phyloP scores from a whole-genome alignment of 257 asterid genomes.

The Linaria vulgaris region DNA sequence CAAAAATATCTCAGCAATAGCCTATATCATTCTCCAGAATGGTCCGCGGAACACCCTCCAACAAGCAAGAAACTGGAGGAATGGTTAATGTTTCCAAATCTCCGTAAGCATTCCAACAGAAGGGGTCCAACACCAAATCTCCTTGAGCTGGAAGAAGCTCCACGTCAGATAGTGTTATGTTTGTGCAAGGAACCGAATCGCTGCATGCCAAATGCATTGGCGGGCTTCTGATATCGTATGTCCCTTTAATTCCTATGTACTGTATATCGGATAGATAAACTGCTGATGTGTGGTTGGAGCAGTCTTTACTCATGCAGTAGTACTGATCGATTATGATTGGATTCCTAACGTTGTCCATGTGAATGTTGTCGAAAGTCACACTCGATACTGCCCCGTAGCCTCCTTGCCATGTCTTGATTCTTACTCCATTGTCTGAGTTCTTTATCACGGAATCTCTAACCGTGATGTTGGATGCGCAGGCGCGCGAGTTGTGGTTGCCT shows the following conservation, averaged over 20 bases:
- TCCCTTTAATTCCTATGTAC: slow-evolving; percentile 51
- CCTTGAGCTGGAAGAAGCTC: slow-evolving; percentile 61
- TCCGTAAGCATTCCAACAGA: slow-evolving; percentile 65
- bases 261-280: slow-evolving; percentile 43
- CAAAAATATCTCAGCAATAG: slow-evolving; percentile 24
- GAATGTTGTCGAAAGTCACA: slow-evolving; percentile 45
- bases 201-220: slow-evolving; percentile 65
- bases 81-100: slow-evolving; percentile 34
- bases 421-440: slow-evolving; percentile 56
- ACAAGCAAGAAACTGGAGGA: slow-evolving; percentile 54
- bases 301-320: slow-evolving; percentile 44
- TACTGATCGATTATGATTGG: slow-evolving; percentile 66
- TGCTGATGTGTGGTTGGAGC: slow-evolving; percentile 47
- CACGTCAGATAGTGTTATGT: slow-evolving; percentile 52
- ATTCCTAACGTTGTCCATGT: slow-evolving; percentile 62
- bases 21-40: slow-evolving; percentile 31
- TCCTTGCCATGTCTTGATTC: slow-evolving; percentile 84
- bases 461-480: slow-evolving; percentile 54
- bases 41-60: slow-evolving; percentile 45
- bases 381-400: slow-evolving; percentile 55
- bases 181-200: slow-evolving; percentile 55
- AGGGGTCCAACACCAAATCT: slow-evolving; percentile 47
- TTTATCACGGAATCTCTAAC: slow-evolving; percentile 55
- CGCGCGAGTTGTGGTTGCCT: slow-evolving; percentile 53
- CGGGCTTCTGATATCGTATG: slow-evolving; percentile 58